phyloP scores from a whole-genome alignment of 2,329 filamentous ascomycete genomes.

The Chaetoscypha palmicola region DNA sequence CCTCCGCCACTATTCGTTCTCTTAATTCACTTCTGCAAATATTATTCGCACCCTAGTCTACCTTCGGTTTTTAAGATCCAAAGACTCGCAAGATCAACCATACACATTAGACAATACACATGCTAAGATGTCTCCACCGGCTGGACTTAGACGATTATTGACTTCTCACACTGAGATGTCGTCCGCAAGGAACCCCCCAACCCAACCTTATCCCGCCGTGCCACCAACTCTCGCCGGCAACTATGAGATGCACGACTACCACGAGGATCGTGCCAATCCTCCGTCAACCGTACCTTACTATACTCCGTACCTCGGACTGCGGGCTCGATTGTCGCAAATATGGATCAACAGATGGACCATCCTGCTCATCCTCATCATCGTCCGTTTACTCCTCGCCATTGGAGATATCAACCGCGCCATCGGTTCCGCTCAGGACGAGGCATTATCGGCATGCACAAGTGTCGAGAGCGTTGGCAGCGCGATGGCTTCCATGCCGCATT shows the following conservation, averaged over 20 bases:
- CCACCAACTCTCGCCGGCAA: slow-evolving; percentile 29
- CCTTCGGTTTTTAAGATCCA: neutral
- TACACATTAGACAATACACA: slow-evolving; percentile 18
- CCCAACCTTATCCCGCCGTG: slow-evolving; percentile 30
- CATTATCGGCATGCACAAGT: slow-evolving; percentile 80
- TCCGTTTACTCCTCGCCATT: slow-evolving; percentile 71
- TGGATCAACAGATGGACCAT: slow-evolving; percentile 99
- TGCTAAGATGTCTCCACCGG: slow-evolving; percentile 30
- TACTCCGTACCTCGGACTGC: slow-evolving; percentile 88
- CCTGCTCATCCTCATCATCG: slow-evolving; percentile 76
- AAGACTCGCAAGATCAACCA: slow-evolving; percentile 2
- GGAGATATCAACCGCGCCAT: slow-evolving; percentile 67
- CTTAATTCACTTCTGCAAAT: neutral
- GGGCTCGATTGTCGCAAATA: slow-evolving; percentile 83
- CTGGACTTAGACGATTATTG: slow-evolving; percentile 27
- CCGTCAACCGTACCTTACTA: slow-evolving; percentile 59
- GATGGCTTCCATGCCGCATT: slow-evolving; percentile 98
- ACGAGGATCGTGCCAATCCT: slow-evolving; percentile 10
- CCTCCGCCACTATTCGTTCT: slow-evolving; percentile 2
- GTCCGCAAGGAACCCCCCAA: slow-evolving; percentile 24
- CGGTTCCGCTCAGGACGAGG: slow-evolving; percentile 68
- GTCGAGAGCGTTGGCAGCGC: slow-evolving; percentile 90
- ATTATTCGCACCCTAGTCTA: slow-evolving; percentile 6
- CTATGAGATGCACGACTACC: slow-evolving; percentile 28
- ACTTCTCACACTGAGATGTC: slow-evolving; percentile 30